phyloP scores from a whole-genome alignment of 1,284 basidiomycete genomes.

The Leccinum fallax region DNA sequence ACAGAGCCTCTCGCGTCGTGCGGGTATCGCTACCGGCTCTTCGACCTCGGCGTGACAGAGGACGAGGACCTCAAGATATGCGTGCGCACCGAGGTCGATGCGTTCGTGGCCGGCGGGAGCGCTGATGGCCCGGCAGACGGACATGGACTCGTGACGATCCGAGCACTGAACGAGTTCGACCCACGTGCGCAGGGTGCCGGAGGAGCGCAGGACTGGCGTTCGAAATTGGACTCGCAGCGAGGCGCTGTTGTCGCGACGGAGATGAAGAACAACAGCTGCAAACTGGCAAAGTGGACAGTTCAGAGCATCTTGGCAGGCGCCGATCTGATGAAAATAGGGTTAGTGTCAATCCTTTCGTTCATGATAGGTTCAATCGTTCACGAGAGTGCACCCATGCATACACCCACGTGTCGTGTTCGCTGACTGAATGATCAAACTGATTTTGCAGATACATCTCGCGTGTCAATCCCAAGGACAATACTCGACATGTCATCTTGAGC shows the following conservation, averaged over 20 bases:
- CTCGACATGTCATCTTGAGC: slow-evolving; percentile 94
- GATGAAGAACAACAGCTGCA: slow-evolving; percentile 99
- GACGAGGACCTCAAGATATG: slow-evolving; percentile 92
- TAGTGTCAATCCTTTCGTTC: slow-evolving; percentile 35
- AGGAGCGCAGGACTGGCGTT: slow-evolving; percentile 95
- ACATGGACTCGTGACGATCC: slow-evolving; percentile 88
- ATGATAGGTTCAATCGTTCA: not conserved
- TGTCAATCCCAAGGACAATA: slow-evolving; percentile 90
- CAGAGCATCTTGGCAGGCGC: slow-evolving; percentile 96
- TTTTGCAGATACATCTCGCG: slow-evolving; percentile 84
- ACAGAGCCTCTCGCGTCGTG: slow-evolving; percentile 94
- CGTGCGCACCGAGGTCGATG: slow-evolving; percentile 96
- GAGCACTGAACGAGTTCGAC: slow-evolving; percentile 97
- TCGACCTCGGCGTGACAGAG: slow-evolving; percentile 82
- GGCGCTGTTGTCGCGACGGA: slow-evolving; percentile 99
- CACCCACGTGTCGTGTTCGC: slow-evolving; percentile 5
- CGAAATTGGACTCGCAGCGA: slow-evolving; percentile 93
- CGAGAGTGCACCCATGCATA: not conserved
- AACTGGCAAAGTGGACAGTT: slow-evolving; percentile 97
- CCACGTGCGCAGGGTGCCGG: slow-evolving; percentile 88
- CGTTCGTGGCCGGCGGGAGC: slow-evolving; percentile 65
- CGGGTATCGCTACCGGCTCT: slow-evolving; percentile 95
- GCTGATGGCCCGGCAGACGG: slow-evolving; percentile 64
- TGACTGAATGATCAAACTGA: slow-evolving; percentile 13
- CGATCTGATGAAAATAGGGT: slow-evolving; percentile 98